Evolutionary conservation across 306 rosid species (phyloP).

Genomic region (Inga oerstediana): DNA sequence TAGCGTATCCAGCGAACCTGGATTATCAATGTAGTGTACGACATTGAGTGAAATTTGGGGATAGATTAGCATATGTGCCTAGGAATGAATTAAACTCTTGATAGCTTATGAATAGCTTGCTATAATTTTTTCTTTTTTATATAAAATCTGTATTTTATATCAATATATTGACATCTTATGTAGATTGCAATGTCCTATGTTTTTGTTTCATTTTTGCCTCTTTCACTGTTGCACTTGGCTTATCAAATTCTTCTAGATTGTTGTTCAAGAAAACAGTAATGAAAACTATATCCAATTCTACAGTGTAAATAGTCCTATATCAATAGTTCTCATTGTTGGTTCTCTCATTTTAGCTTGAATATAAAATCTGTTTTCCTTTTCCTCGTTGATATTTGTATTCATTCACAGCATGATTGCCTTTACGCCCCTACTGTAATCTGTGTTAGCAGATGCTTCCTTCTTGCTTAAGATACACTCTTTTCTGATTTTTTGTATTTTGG

Average conservation of each 20-base stretch:
- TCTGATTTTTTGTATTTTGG: slow-evolving; percentile 40
- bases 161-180: not conserved
- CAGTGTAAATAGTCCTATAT: not conserved
- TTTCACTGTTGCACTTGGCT: not conserved
- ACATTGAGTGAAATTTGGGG: not conserved
- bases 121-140: too few relatives aligned
- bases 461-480: not conserved
- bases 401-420: not conserved
- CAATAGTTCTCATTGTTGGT: not conserved
- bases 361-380: not conserved
- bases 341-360: not conserved
- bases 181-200: not conserved
- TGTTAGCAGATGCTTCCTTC: slow-evolving; percentile 3
- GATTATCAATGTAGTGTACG: not conserved
- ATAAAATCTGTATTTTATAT: not conserved
- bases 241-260: not conserved
- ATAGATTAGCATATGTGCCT: not conserved
- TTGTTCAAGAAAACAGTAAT: not conserved
- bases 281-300: not conserved
- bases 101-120: not conserved
- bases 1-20: not conserved
- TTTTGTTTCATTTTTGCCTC: not conserved
- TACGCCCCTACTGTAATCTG: not conserved
- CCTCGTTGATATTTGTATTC: not conserved
- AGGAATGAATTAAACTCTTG: not conserved